These are phyloP conservation scores for Actinomortierella wolfii DNA, from an alignment of 371 early-diverging fungal genomes.

Conservation along the genomic window DNA sequence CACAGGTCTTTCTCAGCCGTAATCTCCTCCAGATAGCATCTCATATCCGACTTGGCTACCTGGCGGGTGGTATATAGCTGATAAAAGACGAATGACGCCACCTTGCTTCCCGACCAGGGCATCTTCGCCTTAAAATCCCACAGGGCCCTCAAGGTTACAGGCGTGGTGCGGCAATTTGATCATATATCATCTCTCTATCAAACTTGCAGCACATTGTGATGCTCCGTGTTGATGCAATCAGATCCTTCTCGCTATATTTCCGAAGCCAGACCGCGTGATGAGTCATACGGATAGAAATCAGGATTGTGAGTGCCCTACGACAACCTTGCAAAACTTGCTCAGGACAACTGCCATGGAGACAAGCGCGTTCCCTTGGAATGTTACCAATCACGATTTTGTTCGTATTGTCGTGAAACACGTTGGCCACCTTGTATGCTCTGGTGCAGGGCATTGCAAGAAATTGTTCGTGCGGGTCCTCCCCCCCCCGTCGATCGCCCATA, in stretches of 20 bases:
- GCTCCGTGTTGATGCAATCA: conserved; percentile 3
- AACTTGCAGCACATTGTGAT: conserved; percentile 3
- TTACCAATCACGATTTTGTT: not conserved
- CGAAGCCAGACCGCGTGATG: conserved; percentile 3
- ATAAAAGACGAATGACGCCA: conserved; percentile 8
- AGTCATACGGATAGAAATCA: conserved; percentile 1
- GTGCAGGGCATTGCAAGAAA: not conserved
- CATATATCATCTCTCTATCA: not conserved
- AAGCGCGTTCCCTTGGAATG: conserved; percentile 1
- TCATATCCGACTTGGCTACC: conserved; percentile 5
- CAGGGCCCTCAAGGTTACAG: conserved; percentile 8
- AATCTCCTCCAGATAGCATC: not conserved
- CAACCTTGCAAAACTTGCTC: not conserved
- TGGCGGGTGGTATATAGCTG: conserved; percentile 5
- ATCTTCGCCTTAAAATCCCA: conserved; percentile 3
- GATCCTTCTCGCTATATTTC: conserved; percentile 2
- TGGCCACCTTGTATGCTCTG: conserved; percentile 5
- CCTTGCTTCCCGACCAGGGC: conserved; percentile 3
- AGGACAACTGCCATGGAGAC: not conserved
- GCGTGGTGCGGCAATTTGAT: conserved; percentile 3
- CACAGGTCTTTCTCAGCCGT: not conserved
- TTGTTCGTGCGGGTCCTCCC: not conserved
- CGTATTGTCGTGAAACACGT: not conserved
- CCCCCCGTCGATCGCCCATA: not conserved
- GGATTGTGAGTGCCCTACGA: conserved; percentile 5